Percentiles rank a stretch among this genome's conserved stretches.
Conservation (phyloP, 2,329 filamentous ascomycete genomes). For the Paraphaeosphaeria minitans region DNA sequence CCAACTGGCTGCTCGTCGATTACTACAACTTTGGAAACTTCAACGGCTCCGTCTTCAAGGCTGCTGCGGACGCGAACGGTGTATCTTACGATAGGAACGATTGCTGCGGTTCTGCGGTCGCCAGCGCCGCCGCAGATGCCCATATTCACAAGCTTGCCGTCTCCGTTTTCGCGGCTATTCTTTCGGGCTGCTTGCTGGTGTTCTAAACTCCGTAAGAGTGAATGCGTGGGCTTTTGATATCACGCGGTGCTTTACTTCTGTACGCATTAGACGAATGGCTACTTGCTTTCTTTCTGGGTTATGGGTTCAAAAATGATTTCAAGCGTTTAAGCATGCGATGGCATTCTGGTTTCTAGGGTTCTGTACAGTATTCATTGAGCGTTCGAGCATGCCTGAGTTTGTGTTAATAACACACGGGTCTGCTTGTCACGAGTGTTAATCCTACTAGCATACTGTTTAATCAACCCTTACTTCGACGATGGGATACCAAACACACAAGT, state of each 20-base stretch:
- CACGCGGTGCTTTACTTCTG: not conserved
- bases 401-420: not conserved
- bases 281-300: not conserved
- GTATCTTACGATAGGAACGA: constrained; percentile 27
- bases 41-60: constrained; percentile 43
- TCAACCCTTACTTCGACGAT: not conserved
- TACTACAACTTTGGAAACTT: constrained; percentile 44
- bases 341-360: not conserved
- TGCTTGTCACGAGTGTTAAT: not conserved
- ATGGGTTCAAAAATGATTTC: not conserved
- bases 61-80: constrained; percentile 58
- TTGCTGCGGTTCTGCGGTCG: constrained; percentile 27
- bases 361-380: not conserved
- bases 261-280: not conserved
- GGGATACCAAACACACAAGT: not conserved
- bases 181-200: not conserved
- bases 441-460: not conserved
- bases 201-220: not conserved
- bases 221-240: not conserved
- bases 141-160: not conserved
- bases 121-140: not conserved
- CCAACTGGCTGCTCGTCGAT: constrained; percentile 45
- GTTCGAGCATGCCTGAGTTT: not conserved
- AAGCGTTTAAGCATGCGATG: not conserved
- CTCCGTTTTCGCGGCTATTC: not conserved